phyloP scores from a whole-genome alignment of 2,329 filamentous ascomycete species.

The Mycosphaerella sp. region DNA sequence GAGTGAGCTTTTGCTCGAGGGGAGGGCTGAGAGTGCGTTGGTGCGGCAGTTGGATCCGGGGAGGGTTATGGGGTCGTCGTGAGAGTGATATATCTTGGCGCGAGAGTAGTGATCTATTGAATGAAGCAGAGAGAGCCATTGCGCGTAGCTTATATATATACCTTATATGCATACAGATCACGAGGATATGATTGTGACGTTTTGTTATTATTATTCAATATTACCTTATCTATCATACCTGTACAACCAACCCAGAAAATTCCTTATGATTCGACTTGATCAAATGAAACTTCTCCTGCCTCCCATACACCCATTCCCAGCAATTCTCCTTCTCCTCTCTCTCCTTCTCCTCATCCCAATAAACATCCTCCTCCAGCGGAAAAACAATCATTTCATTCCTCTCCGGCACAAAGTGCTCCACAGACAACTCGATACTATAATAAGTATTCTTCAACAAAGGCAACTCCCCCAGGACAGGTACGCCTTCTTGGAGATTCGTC shows the following conservation, averaged over 20 bases:
- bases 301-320: constrained; percentile 22
- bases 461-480: constrained; percentile 20
- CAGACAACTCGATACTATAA: constrained; percentile 21
- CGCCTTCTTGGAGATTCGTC: constrained; percentile 20
- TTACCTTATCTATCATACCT: too few species aligned
- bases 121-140: too few species aligned
- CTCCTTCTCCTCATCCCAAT: constrained; percentile 17
- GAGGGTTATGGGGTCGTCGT: constrained; percentile 17
- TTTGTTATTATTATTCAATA: too few species aligned
- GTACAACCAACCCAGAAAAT: too few species aligned
- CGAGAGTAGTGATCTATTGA: too few species aligned
- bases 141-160: too few species aligned
- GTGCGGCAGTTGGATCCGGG: constrained; percentile 40
- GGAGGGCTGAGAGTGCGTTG: constrained; percentile 39
- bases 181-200: too few species aligned
- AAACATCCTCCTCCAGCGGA: constrained; percentile 23
- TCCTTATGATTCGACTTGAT: constrained; percentile 4
- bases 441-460: constrained; percentile 18
- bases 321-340: constrained; percentile 8
- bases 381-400: constrained; percentile 18
- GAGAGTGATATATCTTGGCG: too few species aligned
- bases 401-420: constrained; percentile 18
- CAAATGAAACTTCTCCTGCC: constrained; percentile 22
- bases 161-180: too few species aligned
- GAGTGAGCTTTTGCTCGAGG: constrained; percentile 44